Evolutionary conservation across 208 protist species (phyloP).

Genomic region (Leishmania guyanensis): DNA sequence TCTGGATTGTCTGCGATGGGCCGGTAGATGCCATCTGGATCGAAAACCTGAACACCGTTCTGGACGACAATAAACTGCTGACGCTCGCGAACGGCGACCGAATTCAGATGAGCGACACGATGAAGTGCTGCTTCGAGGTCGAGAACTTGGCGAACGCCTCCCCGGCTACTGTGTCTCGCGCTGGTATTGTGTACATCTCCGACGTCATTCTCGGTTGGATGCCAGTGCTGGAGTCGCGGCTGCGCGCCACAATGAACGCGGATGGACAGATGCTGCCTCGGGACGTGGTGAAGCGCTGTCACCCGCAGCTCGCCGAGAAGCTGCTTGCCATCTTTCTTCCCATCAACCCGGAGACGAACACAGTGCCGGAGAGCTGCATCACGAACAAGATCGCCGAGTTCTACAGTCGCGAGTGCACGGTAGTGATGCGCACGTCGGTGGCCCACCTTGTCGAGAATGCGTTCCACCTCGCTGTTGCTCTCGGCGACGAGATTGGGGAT

Average conservation of each 20-base stretch:
- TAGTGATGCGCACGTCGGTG: conserved; percentile 86
- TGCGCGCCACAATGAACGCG: conserved; percentile 64
- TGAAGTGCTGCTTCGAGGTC: conserved; percentile 98
- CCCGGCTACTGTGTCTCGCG: conserved; percentile 99
- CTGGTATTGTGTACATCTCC: conserved; percentile 98
- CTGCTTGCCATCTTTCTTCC: conserved; percentile 81
- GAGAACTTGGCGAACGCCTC: conserved; percentile 98
- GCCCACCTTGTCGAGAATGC: conserved; percentile 91
- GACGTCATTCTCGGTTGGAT: conserved; percentile 95
- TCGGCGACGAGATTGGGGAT: conserved; percentile 87
- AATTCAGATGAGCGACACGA: conserved; percentile 96
- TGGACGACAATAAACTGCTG: conserved; percentile 99
- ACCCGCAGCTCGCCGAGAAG: conserved; percentile 79
- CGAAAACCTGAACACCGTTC: conserved; percentile 99
- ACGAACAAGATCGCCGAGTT: conserved; percentile 81
- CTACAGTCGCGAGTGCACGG: conserved; percentile 88
- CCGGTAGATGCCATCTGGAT: conserved; percentile 99
- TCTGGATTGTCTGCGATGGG: conserved; percentile 97
- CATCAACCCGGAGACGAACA: conserved; percentile 39
- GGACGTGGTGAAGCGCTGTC: conserved; percentile 79
- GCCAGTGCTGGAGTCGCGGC: conserved; percentile 83
- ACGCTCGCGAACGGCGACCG: conserved; percentile 98
- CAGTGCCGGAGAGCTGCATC: conserved; percentile 37
- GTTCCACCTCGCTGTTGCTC: conserved; percentile 90
- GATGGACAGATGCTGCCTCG: conserved; percentile 82